Base-by-base conservation (phyloP, 139 green algal species). In the Coccomyxa sp. region DNA sequence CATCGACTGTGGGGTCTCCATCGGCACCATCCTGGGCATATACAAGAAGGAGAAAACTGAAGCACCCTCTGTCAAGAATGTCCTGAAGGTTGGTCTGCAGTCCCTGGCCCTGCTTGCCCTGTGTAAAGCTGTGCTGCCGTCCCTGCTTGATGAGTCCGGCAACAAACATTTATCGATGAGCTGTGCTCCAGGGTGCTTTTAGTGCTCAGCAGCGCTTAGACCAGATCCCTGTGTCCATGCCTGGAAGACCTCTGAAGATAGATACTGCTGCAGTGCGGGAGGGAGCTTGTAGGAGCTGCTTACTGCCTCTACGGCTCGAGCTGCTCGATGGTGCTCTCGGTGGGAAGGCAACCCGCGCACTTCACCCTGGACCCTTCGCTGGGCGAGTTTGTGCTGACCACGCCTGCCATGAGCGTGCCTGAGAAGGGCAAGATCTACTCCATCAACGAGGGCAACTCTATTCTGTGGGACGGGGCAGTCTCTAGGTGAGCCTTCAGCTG, bases 221-320 rank as follows among this genome's bases (percentile, higher is more conserved):
- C 39, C 44, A 58, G 12, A 58, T 58, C 44, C 14, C 14, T 27
- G 14, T 27, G 14, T 58, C 10, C 44, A 58, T 58, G 44, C 44
- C 10, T 58, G 10, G 44, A 14, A 58, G 44, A 58, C 44, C 14
- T 58, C 12, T 10, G 14, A 58, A 64, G 27, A 7, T 22, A 64
- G 50, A 3, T 5, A 18, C 2, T 40, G 69, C 35, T 77, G 79
- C 75, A 82, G 78, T 75, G 85, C 16, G 89, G 89, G 33, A 83
- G 54, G 6, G 85, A 93, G 44, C 81, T 94, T 77, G 86, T 92
- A 35, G 85, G 83, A 0, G 87, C 90, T 1, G 90, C 89, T 8
- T 94, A 94, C 84, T 93, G 89, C 83, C 85, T 94, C 84, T 94
- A 93, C 76, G 86, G 86, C 73, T 81, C n/a, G 76, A 86, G 82